Base-by-base conservation (phyloP, 805 yeast genomes). In the Yarrowia bubula region DNA sequence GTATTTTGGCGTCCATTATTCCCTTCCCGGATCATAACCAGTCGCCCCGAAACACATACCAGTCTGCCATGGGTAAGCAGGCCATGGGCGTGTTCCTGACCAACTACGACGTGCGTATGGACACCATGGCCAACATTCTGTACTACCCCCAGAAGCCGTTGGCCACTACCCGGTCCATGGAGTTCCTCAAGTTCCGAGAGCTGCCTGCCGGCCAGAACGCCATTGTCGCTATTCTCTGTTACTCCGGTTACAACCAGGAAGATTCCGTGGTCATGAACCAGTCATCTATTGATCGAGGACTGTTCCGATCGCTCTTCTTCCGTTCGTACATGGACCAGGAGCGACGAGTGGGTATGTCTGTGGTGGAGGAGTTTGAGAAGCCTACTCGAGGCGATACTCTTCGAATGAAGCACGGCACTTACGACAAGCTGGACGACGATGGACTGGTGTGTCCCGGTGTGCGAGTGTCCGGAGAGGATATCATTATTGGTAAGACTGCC, bases 261-360 rank as follows among this genome's bases (percentile, higher is more conserved):
- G 99, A 95, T 88, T 95, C 99, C 46, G 91, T 95, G 95, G 95
- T 95, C 80, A 95, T 95, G 99, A 95, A 95, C 77, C 99, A 95
- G 81, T 88, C 96, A 10, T 90, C 97, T 41, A 95, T 95, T 75
- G 99, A 95, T 77, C 83, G 98, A 74, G 99, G 99, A 65, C 80
- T 95, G 72, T 95, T 95, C 83, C 83, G 99, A 78, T 92, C 98
- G 10, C 82, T 95, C 74, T 95, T 93, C 80, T 95, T 92, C 83
- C 84, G 99, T 77, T 90, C 98, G 1, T 95, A 95, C 76, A 92
- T 93, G 96, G 99, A 95, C 76, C 96, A 93, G 78, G 99, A 95
- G 76, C 90, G 96, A 78, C 87, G 98, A 76, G 93, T 92, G 73
- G 99, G 99, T 79, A 96, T 96, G 96, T 89, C 96, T 57, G 95